phyloP scores from a whole-genome alignment of 208 protist species.

The Acanthamoeba lenticulata region DNA sequence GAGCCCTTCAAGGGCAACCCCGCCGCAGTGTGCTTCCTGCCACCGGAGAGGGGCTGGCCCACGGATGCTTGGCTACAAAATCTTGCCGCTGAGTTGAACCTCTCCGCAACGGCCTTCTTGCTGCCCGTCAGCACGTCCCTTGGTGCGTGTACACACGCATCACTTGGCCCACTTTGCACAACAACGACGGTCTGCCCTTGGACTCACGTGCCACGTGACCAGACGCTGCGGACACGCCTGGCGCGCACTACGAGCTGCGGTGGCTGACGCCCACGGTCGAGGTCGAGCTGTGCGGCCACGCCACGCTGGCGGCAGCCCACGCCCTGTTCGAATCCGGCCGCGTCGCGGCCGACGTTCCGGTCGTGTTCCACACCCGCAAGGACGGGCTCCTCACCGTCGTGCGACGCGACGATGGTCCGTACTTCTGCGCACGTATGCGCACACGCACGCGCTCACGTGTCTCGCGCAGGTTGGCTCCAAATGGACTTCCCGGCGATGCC shows the following conservation, averaged over 20 bases:
- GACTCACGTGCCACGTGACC: too few relatives aligned
- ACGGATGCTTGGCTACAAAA: conserved; percentile 83
- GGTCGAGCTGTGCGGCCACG: conserved; percentile 87
- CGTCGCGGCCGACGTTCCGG: conserved; percentile 76
- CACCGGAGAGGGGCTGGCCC: conserved; percentile 66
- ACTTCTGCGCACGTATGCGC: background rate
- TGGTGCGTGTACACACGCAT: too few relatives aligned
- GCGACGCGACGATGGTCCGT: background rate
- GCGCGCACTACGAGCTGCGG: conserved; percentile 73
- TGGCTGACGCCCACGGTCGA: conserved; percentile 88
- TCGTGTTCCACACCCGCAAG: conserved; percentile 36
- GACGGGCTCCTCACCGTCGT: background rate
- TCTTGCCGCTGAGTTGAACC: conserved; percentile 85
- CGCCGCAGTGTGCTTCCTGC: conserved; percentile 86
- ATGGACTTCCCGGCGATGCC: conserved; percentile 14
- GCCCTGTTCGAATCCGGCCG: conserved; percentile 83
- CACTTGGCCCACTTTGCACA: too few relatives aligned
- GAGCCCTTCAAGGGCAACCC: conserved; percentile 87
- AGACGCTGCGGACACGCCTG: background rate
- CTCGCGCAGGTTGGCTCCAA: background rate
- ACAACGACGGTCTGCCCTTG: too few relatives aligned
- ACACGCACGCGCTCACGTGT: too few relatives aligned
- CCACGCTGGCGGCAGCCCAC: conserved; percentile 88
- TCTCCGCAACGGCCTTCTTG: conserved; percentile 86
- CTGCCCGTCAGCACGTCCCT: background rate